Conservation (phyloP, 169 alveolate genomes). For the Plasmodium coatneyi region DNA sequence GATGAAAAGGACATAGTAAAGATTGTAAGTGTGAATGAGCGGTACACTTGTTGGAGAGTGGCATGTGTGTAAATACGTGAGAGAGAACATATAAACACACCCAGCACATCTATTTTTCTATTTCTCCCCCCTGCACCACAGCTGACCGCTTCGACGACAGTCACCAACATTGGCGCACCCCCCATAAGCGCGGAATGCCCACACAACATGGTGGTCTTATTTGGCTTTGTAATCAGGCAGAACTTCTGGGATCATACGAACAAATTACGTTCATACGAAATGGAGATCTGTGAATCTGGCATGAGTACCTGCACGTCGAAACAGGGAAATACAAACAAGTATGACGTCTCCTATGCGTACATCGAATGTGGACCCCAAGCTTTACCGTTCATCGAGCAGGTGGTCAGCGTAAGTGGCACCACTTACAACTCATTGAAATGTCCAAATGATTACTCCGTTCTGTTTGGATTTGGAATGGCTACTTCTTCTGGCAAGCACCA, state of each 20-base stretch:
- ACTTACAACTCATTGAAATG: conserved; percentile 69
- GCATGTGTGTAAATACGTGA: not conserved
- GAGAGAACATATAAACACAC: not conserved
- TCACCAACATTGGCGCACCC: conserved; percentile 78
- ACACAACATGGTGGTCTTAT: conserved; percentile 56
- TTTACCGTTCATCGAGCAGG: conserved; percentile 32
- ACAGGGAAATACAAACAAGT: conserved; percentile 60
- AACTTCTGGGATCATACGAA: conserved; percentile 65
- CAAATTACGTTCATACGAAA: conserved; percentile 55
- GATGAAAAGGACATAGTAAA: conserved; percentile 50
- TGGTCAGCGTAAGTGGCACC: conserved; percentile 38
- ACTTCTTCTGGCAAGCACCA: conserved; percentile 46
- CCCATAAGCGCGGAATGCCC: conserved; percentile 82
- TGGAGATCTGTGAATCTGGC: conserved; percentile 62
- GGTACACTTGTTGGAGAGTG: not conserved
- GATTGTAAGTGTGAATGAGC: conserved; percentile 8
- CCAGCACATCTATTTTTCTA: not conserved
- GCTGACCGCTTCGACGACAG: conserved; percentile 66
- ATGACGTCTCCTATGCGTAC: conserved; percentile 69
- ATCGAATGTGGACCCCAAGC: conserved; percentile 64
- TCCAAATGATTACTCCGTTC: conserved; percentile 73
- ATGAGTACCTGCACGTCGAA: conserved; percentile 76
- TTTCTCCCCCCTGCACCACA: not conserved
- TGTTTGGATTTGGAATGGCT: conserved; percentile 78
- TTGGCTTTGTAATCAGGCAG: conserved; percentile 76